These are phyloP conservation scores for Heritiera littoralis DNA, from an alignment of 345 rosid genomes.

Conservation along the genomic window DNA sequence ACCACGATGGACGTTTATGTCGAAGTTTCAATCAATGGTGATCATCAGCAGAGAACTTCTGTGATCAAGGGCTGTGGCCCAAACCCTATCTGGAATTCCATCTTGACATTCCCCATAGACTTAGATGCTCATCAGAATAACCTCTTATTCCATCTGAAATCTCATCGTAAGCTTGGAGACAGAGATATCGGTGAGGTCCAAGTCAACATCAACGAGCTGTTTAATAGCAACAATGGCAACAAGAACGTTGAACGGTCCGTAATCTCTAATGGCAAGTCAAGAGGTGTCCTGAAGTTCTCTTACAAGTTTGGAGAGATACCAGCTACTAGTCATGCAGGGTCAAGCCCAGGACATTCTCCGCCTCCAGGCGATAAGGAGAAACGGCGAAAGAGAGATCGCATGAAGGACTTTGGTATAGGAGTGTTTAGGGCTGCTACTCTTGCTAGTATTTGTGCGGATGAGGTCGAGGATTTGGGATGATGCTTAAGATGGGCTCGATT, in stretches of 20 bases:
- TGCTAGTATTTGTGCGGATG: too few species aligned
- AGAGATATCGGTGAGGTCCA: slow-evolving; percentile 31
- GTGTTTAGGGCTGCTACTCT: too few species aligned
- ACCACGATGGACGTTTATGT: slow-evolving; percentile 55
- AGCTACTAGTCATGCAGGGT: neutral
- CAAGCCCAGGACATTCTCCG: neutral
- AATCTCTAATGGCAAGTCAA: slow-evolving; percentile 35
- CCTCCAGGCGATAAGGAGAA: neutral
- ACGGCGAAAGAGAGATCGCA: slow-evolving; percentile 15
- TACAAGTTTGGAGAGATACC: slow-evolving; percentile 44
- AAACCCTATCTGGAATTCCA: slow-evolving; percentile 42
- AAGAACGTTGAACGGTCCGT: neutral
- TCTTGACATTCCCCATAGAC: slow-evolving; percentile 40
- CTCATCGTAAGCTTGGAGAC: slow-evolving; percentile 26
- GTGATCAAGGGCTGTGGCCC: slow-evolving; percentile 40
- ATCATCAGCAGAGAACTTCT: slow-evolving; percentile 37
- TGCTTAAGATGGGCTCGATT: too few species aligned
- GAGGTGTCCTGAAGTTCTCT: slow-evolving; percentile 41
- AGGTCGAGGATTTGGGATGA: too few species aligned
- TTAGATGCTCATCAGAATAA: slow-evolving; percentile 10
- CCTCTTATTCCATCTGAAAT: slow-evolving; percentile 33
- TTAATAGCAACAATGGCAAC: slow-evolving; percentile 13
- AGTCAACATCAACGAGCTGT: slow-evolving; percentile 45
- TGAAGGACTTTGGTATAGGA: too few species aligned
- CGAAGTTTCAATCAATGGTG: slow-evolving; percentile 40